These are phyloP conservation scores for Sesbania bispinosa DNA, from an alignment of 306 rosid genomes.

Conservation along the genomic window DNA sequence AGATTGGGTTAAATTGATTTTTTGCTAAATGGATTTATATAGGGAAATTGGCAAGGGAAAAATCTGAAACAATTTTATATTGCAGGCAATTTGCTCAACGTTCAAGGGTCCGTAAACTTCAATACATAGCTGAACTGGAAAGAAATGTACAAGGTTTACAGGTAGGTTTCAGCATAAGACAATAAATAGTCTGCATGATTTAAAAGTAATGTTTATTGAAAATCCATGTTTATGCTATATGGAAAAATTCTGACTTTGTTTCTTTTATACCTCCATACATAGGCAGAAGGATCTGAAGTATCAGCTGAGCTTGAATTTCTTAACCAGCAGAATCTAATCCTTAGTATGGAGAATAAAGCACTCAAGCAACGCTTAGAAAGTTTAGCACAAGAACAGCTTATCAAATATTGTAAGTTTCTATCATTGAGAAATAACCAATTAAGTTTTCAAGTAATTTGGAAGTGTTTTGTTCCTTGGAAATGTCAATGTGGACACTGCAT, in stretches of 20 bases:
- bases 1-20: no score
- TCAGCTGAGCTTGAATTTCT: constrained; percentile 89
- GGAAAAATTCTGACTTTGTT: constrained; percentile 24
- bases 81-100: constrained; percentile 96
- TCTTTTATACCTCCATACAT: constrained; percentile 26
- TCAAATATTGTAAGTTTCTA: constrained; percentile 69
- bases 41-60: background rate
- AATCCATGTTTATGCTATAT: background rate
- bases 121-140: constrained; percentile 92
- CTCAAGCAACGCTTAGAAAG: constrained; percentile 88
- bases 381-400: constrained; percentile 83
- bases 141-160: constrained; percentile 86
- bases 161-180: constrained; percentile 46
- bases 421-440: background rate
- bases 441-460: background rate
- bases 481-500: background rate
- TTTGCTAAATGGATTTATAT: background rate
- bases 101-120: constrained; percentile 92
- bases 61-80: constrained; percentile 18
- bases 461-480: background rate
- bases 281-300: constrained; percentile 89
- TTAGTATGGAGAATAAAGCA: constrained; percentile 89
- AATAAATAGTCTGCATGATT: background rate
- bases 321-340: constrained; percentile 77
- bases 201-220: background rate